Conservation (phyloP, 2,329 filamentous ascomycete species). For the Exophiala sideris region DNA sequence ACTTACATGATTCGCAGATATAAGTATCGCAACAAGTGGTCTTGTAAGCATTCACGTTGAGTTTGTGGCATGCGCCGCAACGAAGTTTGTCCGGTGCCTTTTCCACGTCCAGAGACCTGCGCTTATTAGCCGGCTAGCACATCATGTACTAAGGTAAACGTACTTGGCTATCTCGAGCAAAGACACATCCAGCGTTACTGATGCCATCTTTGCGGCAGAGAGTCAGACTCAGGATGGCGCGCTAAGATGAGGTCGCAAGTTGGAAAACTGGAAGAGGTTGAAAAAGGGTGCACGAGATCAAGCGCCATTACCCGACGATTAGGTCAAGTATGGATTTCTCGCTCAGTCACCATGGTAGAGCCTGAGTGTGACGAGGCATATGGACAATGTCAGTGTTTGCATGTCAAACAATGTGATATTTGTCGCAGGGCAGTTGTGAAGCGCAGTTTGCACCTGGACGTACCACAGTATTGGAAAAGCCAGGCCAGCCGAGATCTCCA, state of each 20-base stretch:
- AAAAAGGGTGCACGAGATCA: conserved; percentile 5
- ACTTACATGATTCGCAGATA: conserved; percentile 84
- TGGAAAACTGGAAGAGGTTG: conserved; percentile 3
- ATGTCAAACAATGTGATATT: not conserved
- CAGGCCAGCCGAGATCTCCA: not conserved
- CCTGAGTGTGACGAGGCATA: not conserved
- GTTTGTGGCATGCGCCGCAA: conserved; percentile 87
- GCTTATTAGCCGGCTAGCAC: not conserved
- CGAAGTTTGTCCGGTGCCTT: conserved; percentile 94
- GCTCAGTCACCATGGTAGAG: not conserved
- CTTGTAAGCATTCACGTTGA: conserved; percentile 86
- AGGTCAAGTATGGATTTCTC: not conserved
- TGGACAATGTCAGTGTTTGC: not conserved
- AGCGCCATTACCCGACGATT: conserved; percentile 10
- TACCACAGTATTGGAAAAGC: not conserved
- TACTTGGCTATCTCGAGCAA: conserved; percentile 30
- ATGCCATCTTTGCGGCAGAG: conserved; percentile 15
- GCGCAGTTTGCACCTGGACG: not conserved
- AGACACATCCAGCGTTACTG: conserved; percentile 15
- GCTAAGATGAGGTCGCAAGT: not conserved
- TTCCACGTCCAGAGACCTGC: conserved; percentile 71
- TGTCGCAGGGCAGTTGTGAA: not conserved
- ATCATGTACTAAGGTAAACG: conserved; percentile 2
- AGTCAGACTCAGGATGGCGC: not conserved
- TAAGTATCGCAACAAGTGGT: conserved; percentile 93